Conservation (phyloP, 768 basidiomycete species). For the Amanita brunnescens region DNA sequence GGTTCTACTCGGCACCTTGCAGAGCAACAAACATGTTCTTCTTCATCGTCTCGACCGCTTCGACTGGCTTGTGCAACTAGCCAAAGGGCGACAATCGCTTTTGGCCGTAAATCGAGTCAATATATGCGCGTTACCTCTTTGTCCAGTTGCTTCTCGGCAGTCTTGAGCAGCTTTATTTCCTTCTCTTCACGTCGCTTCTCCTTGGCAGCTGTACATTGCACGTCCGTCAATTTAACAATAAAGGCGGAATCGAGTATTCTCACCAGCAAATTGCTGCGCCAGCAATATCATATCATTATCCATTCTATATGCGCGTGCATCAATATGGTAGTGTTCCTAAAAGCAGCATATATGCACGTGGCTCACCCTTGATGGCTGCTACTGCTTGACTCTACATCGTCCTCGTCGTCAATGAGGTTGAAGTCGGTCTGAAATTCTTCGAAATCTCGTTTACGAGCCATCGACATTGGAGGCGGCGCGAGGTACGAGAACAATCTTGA, state of each 20-base stretch:
- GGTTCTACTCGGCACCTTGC: neutral
- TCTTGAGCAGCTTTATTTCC: slow-evolving; percentile 13
- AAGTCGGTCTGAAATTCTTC: neutral
- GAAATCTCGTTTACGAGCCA: neutral
- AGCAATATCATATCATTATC: neutral
- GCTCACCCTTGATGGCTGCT: neutral
- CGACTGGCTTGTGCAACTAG: slow-evolving; percentile 10
- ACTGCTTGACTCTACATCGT: neutral
- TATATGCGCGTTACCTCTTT: slow-evolving; percentile 10
- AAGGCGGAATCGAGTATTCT: neutral
- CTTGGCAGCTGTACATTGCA: slow-evolving; percentile 6
- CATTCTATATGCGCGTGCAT: neutral
- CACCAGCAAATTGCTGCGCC: neutral
- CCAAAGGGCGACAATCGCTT: neutral
- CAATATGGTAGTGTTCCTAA: no score
- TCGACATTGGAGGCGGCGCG: neutral
- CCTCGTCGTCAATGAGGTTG: neutral
- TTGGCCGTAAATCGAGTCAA: no score
- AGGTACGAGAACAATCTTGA: neutral
- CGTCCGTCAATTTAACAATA: neutral
- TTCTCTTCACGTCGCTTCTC: slow-evolving; percentile 15
- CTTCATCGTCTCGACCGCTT: slow-evolving; percentile 10
- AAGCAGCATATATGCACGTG: neutral
- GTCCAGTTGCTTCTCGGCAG: slow-evolving; percentile 15
- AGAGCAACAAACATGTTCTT: slow-evolving; percentile 10